Percentiles rank a stretch among this genome's conserved stretches.
Evolutionary conservation across 495 filamentous ascomycete genomes (phyloP).

Genomic region (Sabuloglossum arenarium): DNA sequence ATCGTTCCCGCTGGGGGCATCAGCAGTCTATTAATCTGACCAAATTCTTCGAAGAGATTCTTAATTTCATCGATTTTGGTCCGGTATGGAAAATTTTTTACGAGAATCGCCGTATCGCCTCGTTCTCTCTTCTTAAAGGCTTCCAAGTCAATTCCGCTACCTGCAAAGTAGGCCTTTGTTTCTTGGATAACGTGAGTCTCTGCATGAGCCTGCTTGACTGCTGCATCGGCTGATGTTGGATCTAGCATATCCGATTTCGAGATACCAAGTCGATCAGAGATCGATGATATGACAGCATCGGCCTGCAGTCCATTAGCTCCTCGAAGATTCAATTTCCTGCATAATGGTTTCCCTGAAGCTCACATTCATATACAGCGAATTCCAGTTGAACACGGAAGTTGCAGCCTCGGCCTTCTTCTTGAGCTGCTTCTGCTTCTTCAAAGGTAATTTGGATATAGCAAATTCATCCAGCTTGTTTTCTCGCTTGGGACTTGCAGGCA

Average conservation of each 20-base stretch:
- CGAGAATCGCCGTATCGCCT: slow-evolving; percentile 71
- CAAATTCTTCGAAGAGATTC: slow-evolving; percentile 47
- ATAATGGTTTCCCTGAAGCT: slow-evolving; percentile 10
- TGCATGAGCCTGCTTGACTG: slow-evolving; percentile 88
- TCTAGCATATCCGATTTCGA: slow-evolving; percentile 81
- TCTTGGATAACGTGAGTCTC: slow-evolving; percentile 94
- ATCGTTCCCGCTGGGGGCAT: slow-evolving; percentile 88
- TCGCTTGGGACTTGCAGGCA: slow-evolving; percentile 61
- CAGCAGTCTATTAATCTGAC: slow-evolving; percentile 51
- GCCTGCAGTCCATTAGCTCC: slow-evolving; percentile 19
- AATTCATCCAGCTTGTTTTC: slow-evolving; percentile 71
- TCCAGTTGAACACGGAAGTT: slow-evolving; percentile 77
- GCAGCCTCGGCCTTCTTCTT: slow-evolving; percentile 61
- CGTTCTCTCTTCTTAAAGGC: slow-evolving; percentile 67
- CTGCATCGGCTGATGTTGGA: slow-evolving; percentile 80
- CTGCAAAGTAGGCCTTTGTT: slow-evolving; percentile 72
- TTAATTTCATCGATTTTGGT: slow-evolving; percentile 47
- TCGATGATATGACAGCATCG: slow-evolving; percentile 82
- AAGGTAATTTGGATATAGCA: slow-evolving; percentile 64
- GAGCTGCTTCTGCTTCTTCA: slow-evolving; percentile 84
- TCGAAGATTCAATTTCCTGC: background rate
- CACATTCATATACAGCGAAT: slow-evolving; percentile 92
- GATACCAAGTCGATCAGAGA: slow-evolving; percentile 68
- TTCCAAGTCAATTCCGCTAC: slow-evolving; percentile 75
- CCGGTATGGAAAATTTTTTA: slow-evolving; percentile 85